phyloP scores from a whole-genome alignment of 2,329 filamentous ascomycete species.

The Trichoderma pleuroti region DNA sequence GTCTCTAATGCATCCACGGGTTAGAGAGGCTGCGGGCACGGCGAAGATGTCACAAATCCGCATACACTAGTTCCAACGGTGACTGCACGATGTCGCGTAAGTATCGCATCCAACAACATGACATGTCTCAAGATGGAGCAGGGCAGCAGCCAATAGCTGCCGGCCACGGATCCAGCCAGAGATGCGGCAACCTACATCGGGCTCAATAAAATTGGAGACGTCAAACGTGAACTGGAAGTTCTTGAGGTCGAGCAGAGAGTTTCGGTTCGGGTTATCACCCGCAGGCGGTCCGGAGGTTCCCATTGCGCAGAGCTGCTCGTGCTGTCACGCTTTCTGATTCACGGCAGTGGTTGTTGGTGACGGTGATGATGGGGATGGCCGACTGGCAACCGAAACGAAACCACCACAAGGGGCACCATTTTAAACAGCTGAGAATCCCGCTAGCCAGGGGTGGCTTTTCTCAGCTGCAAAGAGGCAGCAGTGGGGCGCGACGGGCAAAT shows the following conservation, averaged over 20 bases:
- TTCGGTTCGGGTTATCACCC: not conserved
- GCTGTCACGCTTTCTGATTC: too few species aligned
- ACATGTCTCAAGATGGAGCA: not conserved
- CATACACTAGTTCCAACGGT: not conserved
- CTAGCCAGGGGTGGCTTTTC: not conserved
- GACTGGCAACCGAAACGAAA: not conserved
- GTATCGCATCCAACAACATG: not conserved
- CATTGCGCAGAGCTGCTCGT: too few species aligned
- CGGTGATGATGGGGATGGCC: not conserved
- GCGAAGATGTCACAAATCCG: not conserved
- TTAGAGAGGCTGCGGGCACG: not conserved
- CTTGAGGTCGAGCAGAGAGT: not conserved
- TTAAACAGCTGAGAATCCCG: not conserved
- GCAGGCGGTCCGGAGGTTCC: not conserved
- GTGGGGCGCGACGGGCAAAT: not conserved
- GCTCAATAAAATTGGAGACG: conserved; percentile 30
- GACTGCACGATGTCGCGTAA: not conserved
- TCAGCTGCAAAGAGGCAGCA: not conserved
- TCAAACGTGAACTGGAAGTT: conserved; percentile 35
- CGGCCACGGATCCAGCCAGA: not conserved
- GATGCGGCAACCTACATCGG: conserved; percentile 30
- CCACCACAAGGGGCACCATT: not conserved
- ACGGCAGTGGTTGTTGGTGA: not conserved
- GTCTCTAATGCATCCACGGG: not conserved
- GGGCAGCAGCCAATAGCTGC: not conserved